Conservation (phyloP, 441 rosid genomes). For the Populus tomentosa region DNA sequence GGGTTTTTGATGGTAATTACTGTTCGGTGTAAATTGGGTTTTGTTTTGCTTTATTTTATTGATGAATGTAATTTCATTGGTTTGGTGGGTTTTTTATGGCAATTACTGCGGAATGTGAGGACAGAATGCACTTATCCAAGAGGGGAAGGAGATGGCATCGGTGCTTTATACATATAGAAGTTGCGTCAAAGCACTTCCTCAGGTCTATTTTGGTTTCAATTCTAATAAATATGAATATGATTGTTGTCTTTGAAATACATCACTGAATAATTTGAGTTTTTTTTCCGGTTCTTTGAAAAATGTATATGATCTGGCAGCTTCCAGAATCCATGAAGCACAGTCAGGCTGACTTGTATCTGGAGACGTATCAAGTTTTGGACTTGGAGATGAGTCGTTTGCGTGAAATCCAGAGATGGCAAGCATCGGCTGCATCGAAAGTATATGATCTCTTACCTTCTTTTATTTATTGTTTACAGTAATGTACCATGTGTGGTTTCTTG, state of each 20-base stretch:
- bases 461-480: constrained; percentile 3
- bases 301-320: constrained; percentile 55
- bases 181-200: constrained; percentile 99
- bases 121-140: constrained; percentile 82
- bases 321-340: constrained; percentile 99
- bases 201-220: constrained; percentile 46
- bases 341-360: constrained; percentile 95
- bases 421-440: constrained; percentile 94
- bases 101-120: constrained; percentile 20
- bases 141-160: constrained; percentile 97
- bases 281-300: constrained; percentile 6
- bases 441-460: constrained; percentile 15
- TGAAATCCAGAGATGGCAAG: constrained; percentile 97
- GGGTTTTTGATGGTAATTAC: not conserved
- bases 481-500: constrained; percentile 1
- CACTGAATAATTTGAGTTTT: not conserved
- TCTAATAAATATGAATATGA: not conserved
- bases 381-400: constrained; percentile 73
- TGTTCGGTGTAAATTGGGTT: not conserved
- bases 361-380: constrained; percentile 65
- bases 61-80: not conserved
- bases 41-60: not conserved
- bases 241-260: not conserved
- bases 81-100: constrained; percentile 14
- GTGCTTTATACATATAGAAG: constrained; percentile 96